Evolutionary conservation across 169 alveolate genomes (phyloP).

Genomic region (Plasmodium reichenowi): DNA sequence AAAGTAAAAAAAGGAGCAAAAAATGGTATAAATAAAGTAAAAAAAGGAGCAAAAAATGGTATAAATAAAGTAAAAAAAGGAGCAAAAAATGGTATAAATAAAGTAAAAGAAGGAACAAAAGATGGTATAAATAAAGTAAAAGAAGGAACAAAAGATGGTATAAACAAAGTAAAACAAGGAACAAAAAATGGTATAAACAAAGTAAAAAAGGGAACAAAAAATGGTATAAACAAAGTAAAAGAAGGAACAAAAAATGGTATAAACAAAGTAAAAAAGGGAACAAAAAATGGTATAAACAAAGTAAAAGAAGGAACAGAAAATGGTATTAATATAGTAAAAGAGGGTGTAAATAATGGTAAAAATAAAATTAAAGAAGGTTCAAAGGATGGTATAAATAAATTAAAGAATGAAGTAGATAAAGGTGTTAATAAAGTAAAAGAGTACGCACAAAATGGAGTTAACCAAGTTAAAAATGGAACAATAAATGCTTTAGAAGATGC

Average conservation of each 20-base stretch:
- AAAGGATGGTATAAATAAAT: background rate
- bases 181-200: slow-evolving; percentile 2
- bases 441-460: background rate
- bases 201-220: background rate
- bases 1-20: slow-evolving; percentile 4
- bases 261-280: background rate
- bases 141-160: background rate
- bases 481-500: slow-evolving; percentile 5
- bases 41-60: slow-evolving; percentile 11
- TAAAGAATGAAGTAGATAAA: background rate
- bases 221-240: slow-evolving; percentile 4
- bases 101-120: background rate
- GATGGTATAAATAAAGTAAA: background rate
- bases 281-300: background rate
- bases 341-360: background rate
- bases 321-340: slow-evolving; percentile 3
- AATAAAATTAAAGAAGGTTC: background rate
- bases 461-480: slow-evolving; percentile 10
- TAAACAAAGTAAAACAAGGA: slow-evolving; percentile 5
- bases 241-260: background rate
- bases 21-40: slow-evolving; percentile 15
- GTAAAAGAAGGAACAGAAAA: background rate
- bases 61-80: slow-evolving; percentile 2
- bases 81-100: background rate
- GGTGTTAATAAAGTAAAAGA: slow-evolving; percentile 9